A percentile compares a stretch with the other conserved stretches of the same genome.
These are phyloP conservation scores for Fusarium pseudonygamai DNA, from an alignment of 2,329 filamentous ascomycete genomes.

Conservation along the genomic window DNA sequence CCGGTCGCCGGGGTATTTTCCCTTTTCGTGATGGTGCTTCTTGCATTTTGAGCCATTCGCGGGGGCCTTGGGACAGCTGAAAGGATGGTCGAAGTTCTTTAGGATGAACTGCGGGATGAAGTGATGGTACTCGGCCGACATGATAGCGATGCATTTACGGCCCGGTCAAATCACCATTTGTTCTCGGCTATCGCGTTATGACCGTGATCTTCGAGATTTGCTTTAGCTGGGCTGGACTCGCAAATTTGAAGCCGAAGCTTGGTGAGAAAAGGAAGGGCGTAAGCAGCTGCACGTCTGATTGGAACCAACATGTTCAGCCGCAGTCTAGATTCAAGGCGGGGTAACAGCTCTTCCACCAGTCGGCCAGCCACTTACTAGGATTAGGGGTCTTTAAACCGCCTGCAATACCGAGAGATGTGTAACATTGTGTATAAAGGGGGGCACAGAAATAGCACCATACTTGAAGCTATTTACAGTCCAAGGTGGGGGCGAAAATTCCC, in stretches of 20 bases:
- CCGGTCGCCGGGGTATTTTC: background rate
- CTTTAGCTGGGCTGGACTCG: accelerated
- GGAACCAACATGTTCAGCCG: background rate
- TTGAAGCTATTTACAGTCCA: background rate
- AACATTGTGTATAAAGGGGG: no score
- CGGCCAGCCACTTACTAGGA: background rate
- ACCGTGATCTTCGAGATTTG: no score
- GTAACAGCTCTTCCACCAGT: background rate
- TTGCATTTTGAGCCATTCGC: background rate
- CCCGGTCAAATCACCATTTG: background rate
- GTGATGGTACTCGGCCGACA: background rate
- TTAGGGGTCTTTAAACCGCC: accelerated
- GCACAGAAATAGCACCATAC: background rate
- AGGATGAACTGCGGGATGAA: background rate
- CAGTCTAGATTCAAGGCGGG: background rate
- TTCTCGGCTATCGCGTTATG: background rate
- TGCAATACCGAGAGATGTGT: background rate
- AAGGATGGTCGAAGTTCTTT: background rate
- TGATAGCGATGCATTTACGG: background rate
- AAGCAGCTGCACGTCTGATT: background rate
- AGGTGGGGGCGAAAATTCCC: background rate
- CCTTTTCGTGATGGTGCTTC: background rate
- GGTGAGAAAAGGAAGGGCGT: background rate
- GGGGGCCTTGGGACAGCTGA: background rate
- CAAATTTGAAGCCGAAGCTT: background rate